Evolutionary conservation across 2,329 filamentous ascomycete genomes (phyloP).

Genomic region (Fusarium algeriense): DNA sequence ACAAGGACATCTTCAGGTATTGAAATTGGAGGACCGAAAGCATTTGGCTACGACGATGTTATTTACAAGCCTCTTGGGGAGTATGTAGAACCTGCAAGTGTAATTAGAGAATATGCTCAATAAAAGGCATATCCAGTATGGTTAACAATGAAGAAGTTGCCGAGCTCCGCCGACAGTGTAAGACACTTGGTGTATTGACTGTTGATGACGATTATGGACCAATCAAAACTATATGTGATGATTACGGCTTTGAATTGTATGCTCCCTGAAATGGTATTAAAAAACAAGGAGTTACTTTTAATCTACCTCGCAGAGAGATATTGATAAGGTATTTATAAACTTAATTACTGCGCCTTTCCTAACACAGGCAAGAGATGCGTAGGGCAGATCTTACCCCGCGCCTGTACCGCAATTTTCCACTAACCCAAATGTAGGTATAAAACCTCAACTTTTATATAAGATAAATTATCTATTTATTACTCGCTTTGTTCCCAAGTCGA

Average conservation of each 20-base stretch:
- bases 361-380: neutral
- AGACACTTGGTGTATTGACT: too few relatives aligned
- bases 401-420: accelerated
- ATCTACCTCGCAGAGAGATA: too few relatives aligned
- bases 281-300: too few relatives aligned
- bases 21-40: neutral
- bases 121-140: neutral
- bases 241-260: too few relatives aligned
- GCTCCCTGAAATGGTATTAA: too few relatives aligned
- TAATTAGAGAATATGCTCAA: neutral
- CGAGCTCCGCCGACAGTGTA: too few relatives aligned
- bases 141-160: too few relatives aligned
- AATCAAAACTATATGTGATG: too few relatives aligned
- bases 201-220: too few relatives aligned
- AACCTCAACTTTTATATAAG: neutral
- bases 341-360: too few relatives aligned
- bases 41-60: neutral
- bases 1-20: neutral
- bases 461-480: neutral
- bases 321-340: too few relatives aligned
- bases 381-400: neutral
- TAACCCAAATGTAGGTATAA: neutral
- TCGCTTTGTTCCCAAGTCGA: accelerated
- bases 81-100: neutral
- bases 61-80: neutral